These are phyloP conservation scores for Microdochium nivale DNA, from an alignment of 2,329 filamentous ascomycete genomes.

Conservation along the genomic window DNA sequence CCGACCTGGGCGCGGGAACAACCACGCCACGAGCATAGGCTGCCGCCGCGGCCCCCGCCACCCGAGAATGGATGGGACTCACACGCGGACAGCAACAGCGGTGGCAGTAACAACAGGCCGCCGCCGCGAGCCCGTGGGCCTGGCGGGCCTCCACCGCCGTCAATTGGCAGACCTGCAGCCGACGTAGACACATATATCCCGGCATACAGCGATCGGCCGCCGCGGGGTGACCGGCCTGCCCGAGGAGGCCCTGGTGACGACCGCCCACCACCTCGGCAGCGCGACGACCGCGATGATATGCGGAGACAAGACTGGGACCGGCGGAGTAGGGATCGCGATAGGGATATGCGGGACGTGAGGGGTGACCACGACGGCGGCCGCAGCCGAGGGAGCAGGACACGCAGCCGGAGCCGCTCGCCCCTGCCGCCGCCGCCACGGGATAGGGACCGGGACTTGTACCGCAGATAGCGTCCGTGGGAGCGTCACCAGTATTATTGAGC, in stretches of 20 bases:
- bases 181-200: conserved; percentile 44
- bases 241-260: conserved; percentile 13
- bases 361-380: conserved; percentile 24
- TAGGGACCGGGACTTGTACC: conserved; percentile 40
- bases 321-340: conserved; percentile 17
- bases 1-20: conserved; percentile 48
- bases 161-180: conserved; percentile 6
- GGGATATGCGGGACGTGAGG: conserved; percentile 31
- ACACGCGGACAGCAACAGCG: conserved; percentile 29
- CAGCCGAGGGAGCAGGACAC: conserved; percentile 28
- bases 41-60: conserved; percentile 43
- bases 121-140: conserved; percentile 22
- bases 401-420: conserved; percentile 37
- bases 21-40: conserved; percentile 23
- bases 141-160: conserved; percentile 6
- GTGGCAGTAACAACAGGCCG: conserved; percentile 11
- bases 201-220: conserved; percentile 28
- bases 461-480: conserved; percentile 28
- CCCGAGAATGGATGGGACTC: conserved; percentile 29
- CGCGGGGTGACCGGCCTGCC: background rate
- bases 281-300: conserved; percentile 25
- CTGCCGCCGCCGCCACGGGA: conserved; percentile 21
- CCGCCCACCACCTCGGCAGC: conserved; percentile 18
- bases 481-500: background rate
- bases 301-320: conserved; percentile 29